phyloP scores from a whole-genome alignment of 179 eudicot genomes.

The Silene vulgaris region DNA sequence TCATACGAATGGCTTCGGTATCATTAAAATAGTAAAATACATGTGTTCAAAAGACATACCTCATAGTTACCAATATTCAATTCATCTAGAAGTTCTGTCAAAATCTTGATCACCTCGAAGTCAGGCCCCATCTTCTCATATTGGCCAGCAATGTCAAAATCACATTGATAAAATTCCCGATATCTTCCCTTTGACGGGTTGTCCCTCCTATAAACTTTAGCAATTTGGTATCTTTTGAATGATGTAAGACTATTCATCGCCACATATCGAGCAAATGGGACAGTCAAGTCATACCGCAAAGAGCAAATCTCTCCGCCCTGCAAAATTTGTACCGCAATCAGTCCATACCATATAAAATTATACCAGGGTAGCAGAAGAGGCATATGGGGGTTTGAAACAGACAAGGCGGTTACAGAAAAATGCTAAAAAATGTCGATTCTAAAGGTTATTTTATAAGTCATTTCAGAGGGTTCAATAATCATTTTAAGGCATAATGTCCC shows the following conservation, averaged over 20 bases:
- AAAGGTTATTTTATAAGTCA: no score
- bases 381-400: no score
- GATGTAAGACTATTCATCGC: constrained; percentile 90
- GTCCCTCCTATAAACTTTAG: constrained; percentile 93
- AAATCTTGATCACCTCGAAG: constrained; percentile 76
- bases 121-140: constrained; percentile 84
- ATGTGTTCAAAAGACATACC: constrained; percentile 36
- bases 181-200: constrained; percentile 95
- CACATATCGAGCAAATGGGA: constrained; percentile 88
- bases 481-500: no score
- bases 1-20: neutral
- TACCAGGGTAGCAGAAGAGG: no score
- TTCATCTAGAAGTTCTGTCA: constrained; percentile 88
- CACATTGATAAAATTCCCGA: constrained; percentile 98
- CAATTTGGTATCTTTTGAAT: constrained; percentile 90
- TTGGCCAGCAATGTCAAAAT: constrained; percentile 93
- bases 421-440: no score
- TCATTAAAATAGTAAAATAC: neutral
- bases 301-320: constrained; percentile 99
- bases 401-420: no score
- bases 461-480: no score
- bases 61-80: constrained; percentile 83
- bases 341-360: no score
- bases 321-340: neutral
- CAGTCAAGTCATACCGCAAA: constrained; percentile 87